Evolutionary conservation across 192 early-diverging fungal genomes (phyloP), one percentile per base, ranked within the genome.

Genomic region (Podila epicladia): DNA sequence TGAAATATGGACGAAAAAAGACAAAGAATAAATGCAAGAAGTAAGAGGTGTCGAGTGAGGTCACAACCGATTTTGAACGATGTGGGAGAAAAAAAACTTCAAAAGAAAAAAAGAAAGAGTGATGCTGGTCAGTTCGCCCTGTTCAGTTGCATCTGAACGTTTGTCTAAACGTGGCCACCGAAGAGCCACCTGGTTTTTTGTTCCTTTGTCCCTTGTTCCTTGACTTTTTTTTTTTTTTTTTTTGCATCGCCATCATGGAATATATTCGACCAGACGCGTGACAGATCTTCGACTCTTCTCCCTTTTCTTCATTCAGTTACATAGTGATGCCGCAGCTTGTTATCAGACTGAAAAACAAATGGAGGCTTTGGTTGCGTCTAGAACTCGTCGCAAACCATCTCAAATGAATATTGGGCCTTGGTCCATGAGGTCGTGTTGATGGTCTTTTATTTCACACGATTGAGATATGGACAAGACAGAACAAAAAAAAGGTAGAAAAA

Each of bases 391-490:
- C 2, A 45, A 3, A 15, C 15, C 41, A 45, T 45, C 3, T 17
- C 2, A 41, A 41, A 41, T 12, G 38, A 12, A 5, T 12, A 12
- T 0, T 9, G 9, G 9, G 9, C 9, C 12, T 41, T 12, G 29
- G 29, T 29, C 29, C 38, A 41, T 41, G 38, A 0, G 12, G 9
- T 41, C 9, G 38, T 2, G 41, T 17, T 45, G 4, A 45, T 45
- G 11, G 41, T 45, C 37, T 37, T 9, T 63, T 35, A 26, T 26
- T 59, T 59, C 58, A 29, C 15, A 31, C n/a, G 45, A 4, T n/a
- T n/a, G 28, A 51, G 29, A 65, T 62, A 50, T 24, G 64, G 29
- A 65, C 29, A 65, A 22, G 9, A 35, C 19, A 62, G 19, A 35
- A 22, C 57, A 62, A 35, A n/a, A 8, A 35, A n/a, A 65, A 4